A percentile compares a stretch with the other conserved stretches of the same genome.
These are phyloP conservation scores for Alternaria metachromatica DNA, from an alignment of 2,329 filamentous ascomycete species.

Conservation along the genomic window DNA sequence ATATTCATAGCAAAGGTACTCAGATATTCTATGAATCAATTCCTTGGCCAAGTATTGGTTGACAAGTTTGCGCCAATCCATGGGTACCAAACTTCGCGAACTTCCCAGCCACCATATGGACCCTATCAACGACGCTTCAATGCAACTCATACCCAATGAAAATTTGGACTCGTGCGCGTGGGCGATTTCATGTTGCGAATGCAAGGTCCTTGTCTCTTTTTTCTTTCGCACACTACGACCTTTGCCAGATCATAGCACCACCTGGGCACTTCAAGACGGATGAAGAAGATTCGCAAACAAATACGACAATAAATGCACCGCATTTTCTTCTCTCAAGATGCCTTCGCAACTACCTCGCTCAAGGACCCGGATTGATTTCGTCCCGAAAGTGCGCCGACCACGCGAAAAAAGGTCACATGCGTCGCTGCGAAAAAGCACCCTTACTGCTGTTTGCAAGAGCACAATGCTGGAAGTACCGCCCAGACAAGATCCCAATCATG, in stretches of 20 bases:
- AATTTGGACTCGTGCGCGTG: background rate
- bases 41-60: background rate
- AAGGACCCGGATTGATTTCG: conserved; percentile 6
- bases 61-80: background rate
- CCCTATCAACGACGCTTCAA: background rate
- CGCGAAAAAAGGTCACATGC: background rate
- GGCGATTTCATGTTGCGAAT: no score
- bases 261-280: background rate
- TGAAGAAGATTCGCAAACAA: background rate
- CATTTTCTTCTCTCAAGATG: background rate
- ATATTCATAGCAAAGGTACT: background rate
- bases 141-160: background rate
- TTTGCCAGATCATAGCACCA: background rate
- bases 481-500: background rate
- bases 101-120: background rate
- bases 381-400: conserved; percentile 6
- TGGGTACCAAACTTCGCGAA: background rate
- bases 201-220: background rate
- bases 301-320: background rate
- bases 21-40: background rate
- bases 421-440: background rate
- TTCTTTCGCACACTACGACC: background rate
- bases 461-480: background rate
- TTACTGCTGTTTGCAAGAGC: background rate
- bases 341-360: background rate